A percentile compares a stretch with the other conserved stretches of the same genome.
These are phyloP conservation scores for Xylaria intraflava DNA, from an alignment of 495 filamentous ascomycete genomes.

Conservation along the genomic window DNA sequence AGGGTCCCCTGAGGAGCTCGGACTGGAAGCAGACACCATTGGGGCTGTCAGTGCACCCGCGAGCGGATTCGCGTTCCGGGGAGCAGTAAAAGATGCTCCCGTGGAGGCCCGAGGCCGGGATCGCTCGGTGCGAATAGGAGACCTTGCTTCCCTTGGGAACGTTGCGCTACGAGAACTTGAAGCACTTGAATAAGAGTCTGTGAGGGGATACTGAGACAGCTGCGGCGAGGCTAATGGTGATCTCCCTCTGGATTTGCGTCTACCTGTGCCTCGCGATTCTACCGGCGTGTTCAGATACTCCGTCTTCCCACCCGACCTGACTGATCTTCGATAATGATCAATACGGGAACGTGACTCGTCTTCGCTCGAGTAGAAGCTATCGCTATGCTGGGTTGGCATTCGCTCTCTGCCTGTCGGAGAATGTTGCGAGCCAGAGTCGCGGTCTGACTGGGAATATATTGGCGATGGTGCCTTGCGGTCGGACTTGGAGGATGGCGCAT, in stretches of 20 bases:
- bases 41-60: slow-evolving; percentile 11
- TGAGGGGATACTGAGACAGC: slow-evolving; percentile 14
- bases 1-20: slow-evolving; percentile 17
- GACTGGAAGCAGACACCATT: slow-evolving; percentile 12
- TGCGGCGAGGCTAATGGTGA: slow-evolving; percentile 21
- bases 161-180: slow-evolving; percentile 31
- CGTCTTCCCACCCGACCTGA: neutral
- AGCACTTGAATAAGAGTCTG: slow-evolving; percentile 15
- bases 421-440: slow-evolving; percentile 15
- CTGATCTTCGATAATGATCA: slow-evolving; percentile 15
- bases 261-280: slow-evolving; percentile 13
- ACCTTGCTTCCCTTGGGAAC: slow-evolving; percentile 26
- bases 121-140: slow-evolving; percentile 23
- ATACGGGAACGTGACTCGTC: slow-evolving; percentile 13
- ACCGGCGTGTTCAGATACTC: slow-evolving; percentile 6
- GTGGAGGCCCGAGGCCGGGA: slow-evolving; percentile 24
- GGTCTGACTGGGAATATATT: slow-evolving; percentile 14
- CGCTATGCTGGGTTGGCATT: slow-evolving; percentile 10
- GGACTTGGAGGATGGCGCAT: slow-evolving; percentile 10
- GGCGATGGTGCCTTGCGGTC: slow-evolving; percentile 9
- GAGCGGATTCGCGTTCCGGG: slow-evolving; percentile 18
- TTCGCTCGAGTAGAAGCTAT: slow-evolving; percentile 24
- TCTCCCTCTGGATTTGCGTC: slow-evolving; percentile 15
- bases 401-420: slow-evolving; percentile 13
- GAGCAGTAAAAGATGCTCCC: slow-evolving; percentile 15